Percentiles rank a stretch among this genome's conserved stretches.
Evolutionary conservation across 768 basidiomycete species (phyloP).

Genomic region (Astraeus odoratus): DNA sequence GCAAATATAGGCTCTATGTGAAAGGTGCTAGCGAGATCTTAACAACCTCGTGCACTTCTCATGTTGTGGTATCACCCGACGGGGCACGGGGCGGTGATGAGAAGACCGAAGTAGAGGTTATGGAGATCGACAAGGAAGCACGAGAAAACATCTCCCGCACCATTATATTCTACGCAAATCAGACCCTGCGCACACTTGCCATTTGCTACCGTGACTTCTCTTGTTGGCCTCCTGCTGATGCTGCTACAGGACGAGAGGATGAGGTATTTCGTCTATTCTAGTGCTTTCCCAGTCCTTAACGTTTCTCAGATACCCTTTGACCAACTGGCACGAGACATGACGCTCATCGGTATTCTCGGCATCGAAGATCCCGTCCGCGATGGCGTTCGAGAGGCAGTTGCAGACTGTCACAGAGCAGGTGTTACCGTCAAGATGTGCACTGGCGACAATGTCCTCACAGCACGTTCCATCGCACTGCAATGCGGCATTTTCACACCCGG

Average conservation of each 20-base stretch:
- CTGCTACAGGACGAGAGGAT: conserved; percentile 32
- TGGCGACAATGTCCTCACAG: conserved; percentile 93
- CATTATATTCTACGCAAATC: conserved; percentile 97
- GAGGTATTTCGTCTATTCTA: conserved; percentile 37
- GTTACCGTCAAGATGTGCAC: conserved; percentile 98
- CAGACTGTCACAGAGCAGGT: conserved; percentile 81
- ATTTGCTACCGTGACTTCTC: conserved; percentile 87
- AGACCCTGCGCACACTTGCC: conserved; percentile 90
- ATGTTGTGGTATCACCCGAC: conserved; percentile 56
- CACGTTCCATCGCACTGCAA: conserved; percentile 92
- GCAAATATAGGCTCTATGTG: conserved; percentile 62
- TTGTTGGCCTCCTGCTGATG: conserved; percentile 70
- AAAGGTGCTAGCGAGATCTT: conserved; percentile 96
- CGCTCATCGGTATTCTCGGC: conserved; percentile 83
- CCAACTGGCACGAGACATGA: conserved; percentile 63
- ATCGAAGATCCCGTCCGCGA: conserved; percentile 94
- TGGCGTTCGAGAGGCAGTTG: conserved; percentile 85
- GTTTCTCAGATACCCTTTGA: conserved; percentile 56
- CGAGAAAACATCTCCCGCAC: conserved; percentile 84
- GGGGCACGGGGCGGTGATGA: conserved; percentile 12
- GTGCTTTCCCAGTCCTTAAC: conserved; percentile 5
- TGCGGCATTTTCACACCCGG: conserved; percentile 93
- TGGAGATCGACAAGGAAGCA: conserved; percentile 56
- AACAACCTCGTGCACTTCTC: conserved; percentile 62
- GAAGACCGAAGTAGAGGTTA: conserved; percentile 42